Base-by-base conservation (phyloP, 2,329 filamentous ascomycete genomes). In the Penicillium sp. region DNA sequence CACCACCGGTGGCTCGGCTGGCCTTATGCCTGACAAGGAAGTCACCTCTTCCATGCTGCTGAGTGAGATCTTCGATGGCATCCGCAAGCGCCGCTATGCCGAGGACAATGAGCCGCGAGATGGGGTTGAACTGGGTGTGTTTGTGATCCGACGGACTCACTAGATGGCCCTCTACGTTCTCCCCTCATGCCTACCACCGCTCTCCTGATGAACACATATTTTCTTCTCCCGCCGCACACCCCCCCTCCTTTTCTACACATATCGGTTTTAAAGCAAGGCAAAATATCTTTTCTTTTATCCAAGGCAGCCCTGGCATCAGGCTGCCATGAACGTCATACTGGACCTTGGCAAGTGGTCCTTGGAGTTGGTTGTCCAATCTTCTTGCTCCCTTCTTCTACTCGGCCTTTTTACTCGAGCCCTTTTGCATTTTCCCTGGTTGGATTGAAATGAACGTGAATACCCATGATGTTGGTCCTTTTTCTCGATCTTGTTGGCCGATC, bases 41-140 rank as follows among this genome's bases (percentile, higher is more conserved):
- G 71, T 84, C 48, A 83, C 81, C 1, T 80, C 83, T 0, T 79
- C 83, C 22, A 82, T 83, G 66, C 73, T 88, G n/a, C 79, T 87
- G 42, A 79, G 84, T 59, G 83, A 86, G 63, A 81, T 88, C 14
- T 74, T 86, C 45, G 82, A 87, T 47, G 84, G 84, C 5, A 82
- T 88, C n/a, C 79, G 78, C 41, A 79, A 77, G 53, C 77, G 82
- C 58, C 76, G 78, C 25, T 84, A 84, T 64, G 76, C 66, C 25
- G 72, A 75, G 49, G 78, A 75, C 56, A 75, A 70, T 51, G 77
- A 77, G 59, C 80, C 81, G 45, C 76, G 71, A 17, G 72, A 76
- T 37, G 77, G 76, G 0, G 68, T 82, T 28, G 80, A 82, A 64
- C 67, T 83, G 47, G 81, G 79, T 8, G 75, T 82, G 15, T 82